Base-by-base conservation (phyloP, 2,329 filamentous ascomycete species). In the Epichloe sibirici region DNA sequence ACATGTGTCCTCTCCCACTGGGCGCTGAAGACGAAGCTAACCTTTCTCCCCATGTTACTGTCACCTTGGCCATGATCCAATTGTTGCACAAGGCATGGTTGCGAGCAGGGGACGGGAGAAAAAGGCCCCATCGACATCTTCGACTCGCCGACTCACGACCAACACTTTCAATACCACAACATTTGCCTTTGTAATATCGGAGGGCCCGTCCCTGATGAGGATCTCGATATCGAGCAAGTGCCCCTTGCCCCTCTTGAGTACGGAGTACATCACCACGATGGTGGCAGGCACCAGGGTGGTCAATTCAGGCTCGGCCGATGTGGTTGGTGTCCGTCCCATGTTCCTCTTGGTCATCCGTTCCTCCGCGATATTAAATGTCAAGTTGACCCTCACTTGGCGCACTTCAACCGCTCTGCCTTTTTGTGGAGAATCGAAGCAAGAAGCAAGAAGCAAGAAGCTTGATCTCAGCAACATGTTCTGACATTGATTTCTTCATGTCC, bases 151-250 rank as follows among this genome's bases (percentile, higher is more conserved):
- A 44, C 45, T 34, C 40, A 34, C 46, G 40, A 45, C 39, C 43
- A 53, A 50, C 43, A 35, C 23, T 23, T 43, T 40, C 39, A 42
- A 51, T 28, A 38, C 45, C 39, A 44, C 28, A 31, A 45, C 28
- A 31, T 39, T 39, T 39, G 45, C 38, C 40, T 48, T 54, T 34
- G 52, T 49, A 21, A 21, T 2, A 48, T 54, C 39, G 34, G 40
- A 35, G 45, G 40, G 52, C 31, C 48, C 48, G 45, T 51, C 47
- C 34, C 52, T 47, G 44, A 23, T 48, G 34, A 45, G 49, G 45
- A 40, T 45, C 40, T 49, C 34, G 25, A 47, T 23, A 44, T 21
- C 34, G 31, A 40, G 8, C 45, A 40, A 39, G 11, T 38, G 13
- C 15, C 17, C 25, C 34, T 37, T 47, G 28, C 47, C 47, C 28